Evolutionary conservation across 2,329 filamentous ascomycete species (phyloP).

Genomic region (Phaeoacremonium minimum): DNA sequence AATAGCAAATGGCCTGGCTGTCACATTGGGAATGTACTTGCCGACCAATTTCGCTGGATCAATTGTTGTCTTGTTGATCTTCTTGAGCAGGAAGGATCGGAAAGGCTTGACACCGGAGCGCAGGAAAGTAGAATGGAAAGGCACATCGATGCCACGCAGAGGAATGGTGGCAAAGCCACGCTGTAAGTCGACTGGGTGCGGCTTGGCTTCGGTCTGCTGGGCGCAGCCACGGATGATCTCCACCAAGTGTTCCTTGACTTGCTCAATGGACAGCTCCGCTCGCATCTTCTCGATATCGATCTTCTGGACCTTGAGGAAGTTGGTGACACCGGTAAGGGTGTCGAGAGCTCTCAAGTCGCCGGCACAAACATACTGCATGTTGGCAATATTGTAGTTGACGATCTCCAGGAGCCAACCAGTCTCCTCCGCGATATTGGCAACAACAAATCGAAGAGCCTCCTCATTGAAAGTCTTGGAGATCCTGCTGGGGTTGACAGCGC

Average conservation of each 20-base stretch:
- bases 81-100: constrained; percentile 97
- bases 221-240: constrained; percentile 89
- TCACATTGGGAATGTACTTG: constrained; percentile 99
- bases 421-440: constrained; percentile 89
- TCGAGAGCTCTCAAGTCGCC: constrained; percentile 69
- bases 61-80: constrained; percentile 99
- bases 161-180: constrained; percentile 97
- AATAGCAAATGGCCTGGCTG: constrained; percentile 88
- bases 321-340: constrained; percentile 75
- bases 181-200: constrained; percentile 81
- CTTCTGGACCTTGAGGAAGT: constrained; percentile 94
- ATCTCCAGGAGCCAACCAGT: constrained; percentile 97
- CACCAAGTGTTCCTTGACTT: constrained; percentile 83
- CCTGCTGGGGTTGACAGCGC: constrained; percentile 95
- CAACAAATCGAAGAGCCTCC: constrained; percentile 92
- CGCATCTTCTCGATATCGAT: constrained; percentile 94
- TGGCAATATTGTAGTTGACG: constrained; percentile 89
- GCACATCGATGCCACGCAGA: constrained; percentile 94
- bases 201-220: constrained; percentile 83
- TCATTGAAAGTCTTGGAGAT: constrained; percentile 99
- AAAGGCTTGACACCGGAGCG: constrained; percentile 98
- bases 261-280: constrained; percentile 79
- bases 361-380: constrained; percentile 71
- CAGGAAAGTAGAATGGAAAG: constrained; percentile 98
- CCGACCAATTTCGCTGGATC: constrained; percentile 94